phyloP scores from a whole-genome alignment of 345 rosid species.

The Stellera chamaejasme region DNA sequence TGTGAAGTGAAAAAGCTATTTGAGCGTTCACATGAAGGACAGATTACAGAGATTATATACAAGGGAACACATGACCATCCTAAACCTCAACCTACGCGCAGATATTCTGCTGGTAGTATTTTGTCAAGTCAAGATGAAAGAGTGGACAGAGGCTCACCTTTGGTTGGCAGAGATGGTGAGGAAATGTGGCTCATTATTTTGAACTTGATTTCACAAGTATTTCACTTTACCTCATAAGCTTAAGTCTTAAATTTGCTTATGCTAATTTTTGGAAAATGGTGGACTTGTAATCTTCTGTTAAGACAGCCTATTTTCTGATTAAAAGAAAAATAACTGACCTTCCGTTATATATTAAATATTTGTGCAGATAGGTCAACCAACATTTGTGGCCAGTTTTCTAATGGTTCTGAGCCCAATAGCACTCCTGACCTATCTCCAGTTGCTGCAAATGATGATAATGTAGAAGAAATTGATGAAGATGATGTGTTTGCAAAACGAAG shows the following conservation, averaged over 20 bases:
- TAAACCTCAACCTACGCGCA: constrained; percentile 85
- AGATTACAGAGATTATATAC: constrained; percentile 80
- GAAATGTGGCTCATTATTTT: not conserved
- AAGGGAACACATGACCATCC: constrained; percentile 98
- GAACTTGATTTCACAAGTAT: constrained; percentile 1
- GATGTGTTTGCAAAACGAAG: constrained; percentile 81
- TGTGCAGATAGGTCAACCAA: constrained; percentile 50
- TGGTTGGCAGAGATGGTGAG: constrained; percentile 59
- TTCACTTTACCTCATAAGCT: constrained; percentile 1
- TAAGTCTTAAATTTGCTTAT: too few relatives aligned
- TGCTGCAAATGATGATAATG: constrained; percentile 45
- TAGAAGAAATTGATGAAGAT: constrained; percentile 67
- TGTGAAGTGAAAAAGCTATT: constrained; percentile 97
- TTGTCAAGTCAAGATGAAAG: constrained; percentile 69
- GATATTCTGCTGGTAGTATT: constrained; percentile 52
- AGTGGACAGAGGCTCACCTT: constrained; percentile 42
- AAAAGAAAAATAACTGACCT: not conserved
- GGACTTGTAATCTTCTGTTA: too few relatives aligned
- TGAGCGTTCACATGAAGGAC: constrained; percentile 91
- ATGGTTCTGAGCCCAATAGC: constrained; percentile 38
- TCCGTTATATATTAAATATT: constrained; percentile 9
- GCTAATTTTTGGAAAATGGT: too few relatives aligned
- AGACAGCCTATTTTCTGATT: too few relatives aligned
- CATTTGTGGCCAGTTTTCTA: constrained; percentile 39
- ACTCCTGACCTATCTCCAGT: constrained; percentile 44